Conservation (phyloP, 176 grass and related monocot genomes). For the Oryza longistaminata region DNA sequence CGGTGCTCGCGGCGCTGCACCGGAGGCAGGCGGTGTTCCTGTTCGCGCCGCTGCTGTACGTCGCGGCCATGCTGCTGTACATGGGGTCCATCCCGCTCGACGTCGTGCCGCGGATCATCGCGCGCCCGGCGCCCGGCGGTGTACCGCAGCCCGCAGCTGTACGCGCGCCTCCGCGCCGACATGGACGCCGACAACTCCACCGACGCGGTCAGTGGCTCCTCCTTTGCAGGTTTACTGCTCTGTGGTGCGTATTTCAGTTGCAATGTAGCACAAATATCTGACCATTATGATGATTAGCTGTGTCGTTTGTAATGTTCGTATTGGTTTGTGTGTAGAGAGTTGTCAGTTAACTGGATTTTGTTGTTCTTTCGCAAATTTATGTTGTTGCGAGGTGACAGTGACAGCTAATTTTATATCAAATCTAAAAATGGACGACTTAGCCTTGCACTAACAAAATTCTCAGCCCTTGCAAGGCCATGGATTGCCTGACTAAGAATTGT, state of each 20-base stretch:
- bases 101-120: constrained; percentile 75
- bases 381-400: background rate
- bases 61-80: constrained; percentile 86
- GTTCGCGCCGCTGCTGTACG: constrained; percentile 91
- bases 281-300: background rate
- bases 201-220: constrained; percentile 67
- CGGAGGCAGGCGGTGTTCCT: constrained; percentile 96
- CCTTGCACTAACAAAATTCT: background rate
- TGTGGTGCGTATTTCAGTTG: background rate
- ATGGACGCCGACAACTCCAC: constrained; percentile 93
- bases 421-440: background rate
- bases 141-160: constrained; percentile 91
- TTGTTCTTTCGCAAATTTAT: constrained; percentile 4
- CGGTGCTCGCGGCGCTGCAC: constrained; percentile 67
- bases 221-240: background rate
- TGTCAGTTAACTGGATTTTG: constrained; percentile 14
- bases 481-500: background rate
- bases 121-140: constrained; percentile 67
- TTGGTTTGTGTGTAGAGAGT: background rate
- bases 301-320: background rate
- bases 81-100: constrained; percentile 95
- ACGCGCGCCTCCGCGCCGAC: constrained; percentile 68
- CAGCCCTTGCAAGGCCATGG: background rate
- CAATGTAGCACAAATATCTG: background rate
- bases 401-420: background rate